Percentiles rank a stretch among this genome's conserved stretches.
Evolutionary conservation across 129 eudicot species (phyloP).

Genomic region (Heracleum sosnowskyi): DNA sequence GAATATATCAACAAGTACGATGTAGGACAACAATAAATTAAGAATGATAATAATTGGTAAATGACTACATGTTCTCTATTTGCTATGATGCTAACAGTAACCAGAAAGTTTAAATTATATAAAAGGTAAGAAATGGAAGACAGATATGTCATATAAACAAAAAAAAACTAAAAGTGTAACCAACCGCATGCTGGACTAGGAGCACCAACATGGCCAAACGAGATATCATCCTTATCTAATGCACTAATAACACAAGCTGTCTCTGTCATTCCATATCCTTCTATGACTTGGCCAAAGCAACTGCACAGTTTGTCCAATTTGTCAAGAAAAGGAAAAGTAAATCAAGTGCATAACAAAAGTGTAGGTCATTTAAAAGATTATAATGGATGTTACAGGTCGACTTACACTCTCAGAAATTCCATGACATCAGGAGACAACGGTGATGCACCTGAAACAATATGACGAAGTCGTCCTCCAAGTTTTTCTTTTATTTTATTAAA

Average conservation of each 20-base stretch:
- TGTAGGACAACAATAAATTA: not conserved
- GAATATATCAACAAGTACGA: not conserved
- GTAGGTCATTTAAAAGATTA: not conserved
- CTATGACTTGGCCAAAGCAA: constrained; percentile 65
- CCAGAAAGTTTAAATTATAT: not conserved
- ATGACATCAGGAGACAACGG: constrained; percentile 81
- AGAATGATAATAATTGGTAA: not conserved
- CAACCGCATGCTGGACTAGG: constrained; percentile 78
- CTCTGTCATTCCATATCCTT: constrained; percentile 94
- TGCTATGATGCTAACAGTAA: not conserved
- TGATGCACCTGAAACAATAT: constrained; percentile 77
- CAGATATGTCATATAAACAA: not conserved
- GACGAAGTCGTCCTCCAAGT: constrained; percentile 85
- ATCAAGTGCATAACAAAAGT: not conserved
- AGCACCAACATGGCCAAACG: constrained; percentile 74
- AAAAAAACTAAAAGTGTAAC: constrained; percentile 12
- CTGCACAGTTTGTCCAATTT: constrained; percentile 26
- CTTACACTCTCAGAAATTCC: constrained; percentile 86
- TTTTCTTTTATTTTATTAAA: constrained; percentile 68
- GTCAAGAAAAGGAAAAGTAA: not conserved
- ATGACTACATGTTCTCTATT: not conserved
- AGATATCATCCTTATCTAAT: constrained; percentile 42
- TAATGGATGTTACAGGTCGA: not conserved
- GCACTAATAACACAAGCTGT: constrained; percentile 53
- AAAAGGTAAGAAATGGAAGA: too few species aligned